Conservation (phyloP, 1,284 basidiomycete genomes). For the Ceratobasidium sp. region DNA sequence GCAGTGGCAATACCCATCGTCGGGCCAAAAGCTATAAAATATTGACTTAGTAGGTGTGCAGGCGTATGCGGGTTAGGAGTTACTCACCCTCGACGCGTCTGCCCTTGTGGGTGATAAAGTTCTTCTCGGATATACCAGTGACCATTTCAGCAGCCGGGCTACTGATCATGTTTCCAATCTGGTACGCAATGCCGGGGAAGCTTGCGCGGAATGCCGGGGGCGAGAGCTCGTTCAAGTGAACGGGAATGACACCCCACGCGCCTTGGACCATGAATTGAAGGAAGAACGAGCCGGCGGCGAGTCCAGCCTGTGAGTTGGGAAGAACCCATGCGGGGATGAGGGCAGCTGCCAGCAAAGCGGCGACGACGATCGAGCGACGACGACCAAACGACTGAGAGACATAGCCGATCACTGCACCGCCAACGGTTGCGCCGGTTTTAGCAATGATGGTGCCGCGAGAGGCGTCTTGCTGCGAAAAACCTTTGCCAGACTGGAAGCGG, state of each 20-base stretch:
- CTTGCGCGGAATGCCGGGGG: constrained; percentile 54
- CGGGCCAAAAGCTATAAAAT: constrained; percentile 19
- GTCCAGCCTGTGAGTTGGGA: constrained; percentile 65
- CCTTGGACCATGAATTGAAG: constrained; percentile 71
- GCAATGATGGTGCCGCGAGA: constrained; percentile 91
- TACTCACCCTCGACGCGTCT: constrained; percentile 15
- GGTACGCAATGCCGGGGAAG: constrained; percentile 54
- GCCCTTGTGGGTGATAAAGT: constrained; percentile 11
- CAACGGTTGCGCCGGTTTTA: constrained; percentile 78
- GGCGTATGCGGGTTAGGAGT: neutral
- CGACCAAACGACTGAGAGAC: constrained; percentile 86
- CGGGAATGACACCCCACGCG: constrained; percentile 46
- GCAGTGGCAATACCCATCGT: constrained; percentile 27
- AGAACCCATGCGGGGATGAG: constrained; percentile 78
- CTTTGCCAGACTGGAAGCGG: constrained; percentile 45
- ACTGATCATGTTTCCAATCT: constrained; percentile 52
- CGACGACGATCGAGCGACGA: constrained; percentile 77
- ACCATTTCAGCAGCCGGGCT: neutral
- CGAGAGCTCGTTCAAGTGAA: constrained; percentile 53
- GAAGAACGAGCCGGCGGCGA: constrained; percentile 84
- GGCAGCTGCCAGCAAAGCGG: constrained; percentile 47
- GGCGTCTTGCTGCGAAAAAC: constrained; percentile 59
- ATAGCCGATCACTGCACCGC: constrained; percentile 80
- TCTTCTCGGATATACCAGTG: constrained; percentile 21
- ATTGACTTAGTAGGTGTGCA: no score